These are phyloP conservation scores for Fusarium sororula DNA, from an alignment of 2,329 filamentous ascomycete genomes.

Conservation along the genomic window DNA sequence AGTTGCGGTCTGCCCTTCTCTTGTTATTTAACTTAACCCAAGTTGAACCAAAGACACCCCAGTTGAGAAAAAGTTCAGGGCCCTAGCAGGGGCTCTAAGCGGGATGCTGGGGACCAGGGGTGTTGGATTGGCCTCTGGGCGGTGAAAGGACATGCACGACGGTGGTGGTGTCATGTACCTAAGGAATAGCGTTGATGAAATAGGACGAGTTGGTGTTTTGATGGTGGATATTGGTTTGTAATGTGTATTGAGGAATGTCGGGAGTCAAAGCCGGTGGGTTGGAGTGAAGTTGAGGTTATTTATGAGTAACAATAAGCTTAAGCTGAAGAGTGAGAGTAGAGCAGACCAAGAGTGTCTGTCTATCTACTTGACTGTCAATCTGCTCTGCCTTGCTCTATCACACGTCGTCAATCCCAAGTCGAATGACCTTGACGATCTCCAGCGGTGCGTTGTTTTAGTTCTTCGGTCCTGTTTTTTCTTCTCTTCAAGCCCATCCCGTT, in stretches of 20 bases:
- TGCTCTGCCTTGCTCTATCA: background rate
- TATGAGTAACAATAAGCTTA: background rate
- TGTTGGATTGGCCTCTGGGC: slow-evolving; percentile 31
- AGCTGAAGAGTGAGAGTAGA: background rate
- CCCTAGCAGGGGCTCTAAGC: slow-evolving; percentile 30
- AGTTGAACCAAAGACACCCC: background rate
- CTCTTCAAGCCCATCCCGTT: slow-evolving; percentile 1
- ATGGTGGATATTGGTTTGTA: slow-evolving; percentile 6
- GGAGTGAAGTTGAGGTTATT: background rate
- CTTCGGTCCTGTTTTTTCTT: background rate
- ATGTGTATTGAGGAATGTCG: background rate
- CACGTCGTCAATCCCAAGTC: background rate
- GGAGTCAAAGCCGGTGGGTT: slow-evolving; percentile 6
- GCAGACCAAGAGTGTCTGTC: background rate
- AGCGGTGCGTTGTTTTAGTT: slow-evolving; percentile 18
- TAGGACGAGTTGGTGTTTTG: background rate
- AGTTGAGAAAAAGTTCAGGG: background rate
- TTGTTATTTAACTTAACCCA: slow-evolving; percentile 23
- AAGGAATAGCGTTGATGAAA: slow-evolving; percentile 33
- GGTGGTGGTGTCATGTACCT: slow-evolving; percentile 41
- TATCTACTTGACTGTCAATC: background rate
- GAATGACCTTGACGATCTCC: slow-evolving; percentile 15
- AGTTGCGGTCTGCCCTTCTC: slow-evolving; percentile 42
- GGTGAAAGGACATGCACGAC: slow-evolving; percentile 36
- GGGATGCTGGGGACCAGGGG: slow-evolving; percentile 20